Base-by-base conservation (phyloP, 495 filamentous ascomycete species). In the Chaetomium cochliodes region DNA sequence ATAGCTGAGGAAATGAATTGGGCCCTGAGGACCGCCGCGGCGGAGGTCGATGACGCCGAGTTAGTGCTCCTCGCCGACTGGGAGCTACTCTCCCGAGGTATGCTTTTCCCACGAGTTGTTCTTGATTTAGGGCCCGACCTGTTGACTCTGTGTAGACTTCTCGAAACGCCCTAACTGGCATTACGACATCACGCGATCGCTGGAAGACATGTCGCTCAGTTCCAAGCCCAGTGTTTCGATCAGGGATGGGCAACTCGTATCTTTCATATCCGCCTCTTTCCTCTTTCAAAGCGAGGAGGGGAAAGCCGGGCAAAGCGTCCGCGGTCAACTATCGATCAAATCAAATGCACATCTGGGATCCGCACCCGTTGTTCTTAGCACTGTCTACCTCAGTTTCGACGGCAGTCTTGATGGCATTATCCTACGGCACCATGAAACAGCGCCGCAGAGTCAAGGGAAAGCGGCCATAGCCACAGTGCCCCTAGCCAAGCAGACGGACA, bases 301-400 rank as follows among this genome's bases (percentile, higher is more conserved):
- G 12, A 90, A 96, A 69, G 94, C 96, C 44, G 92, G 93, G 20
- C 90, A 97, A 66, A 81, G 82, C 54, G 78, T 91, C 61, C 77
- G 77, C 25, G 85, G 84, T n/a, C 93, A 98, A 69, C 80, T 97
- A 26, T 74, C 81, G 26, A 79, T 98, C 30, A 82, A 77, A 18
- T 97, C 92, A 2, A 84, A 79, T 62, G 88, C 93, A 15, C 85
- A 90, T 20, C 66, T 68, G 15, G 79, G 74, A 26, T 87, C 89
- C 2, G 78, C 79, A 7, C 88, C 92, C 0, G 76, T 97, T 12
- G 80, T 74, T 8, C 80, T 97, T 28, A 82, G 83, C 12, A 80
- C 83, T 58, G 70, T 97, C 7, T 84, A 84, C 66, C 74, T 94
- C 60, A 77, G 79, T 13, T 91, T 91, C 63, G 85, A 88, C 64